phyloP scores from a whole-genome alignment of 2,329 filamentous ascomycete genomes.

The Talaromyces amestolkiae region DNA sequence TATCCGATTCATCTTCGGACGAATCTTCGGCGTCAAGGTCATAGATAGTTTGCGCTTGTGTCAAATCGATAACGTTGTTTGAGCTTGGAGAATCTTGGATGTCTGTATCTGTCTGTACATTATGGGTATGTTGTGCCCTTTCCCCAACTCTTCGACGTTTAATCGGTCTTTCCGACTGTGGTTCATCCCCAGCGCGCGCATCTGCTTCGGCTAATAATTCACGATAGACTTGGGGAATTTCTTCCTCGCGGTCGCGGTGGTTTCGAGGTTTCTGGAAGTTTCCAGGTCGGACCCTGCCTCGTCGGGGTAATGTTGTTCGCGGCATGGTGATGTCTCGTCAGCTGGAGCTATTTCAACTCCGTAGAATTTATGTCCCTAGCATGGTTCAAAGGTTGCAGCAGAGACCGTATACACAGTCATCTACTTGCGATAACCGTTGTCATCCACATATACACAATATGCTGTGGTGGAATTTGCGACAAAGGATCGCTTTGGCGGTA shows the following conservation, averaged over 20 bases:
- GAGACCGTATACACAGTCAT: background rate
- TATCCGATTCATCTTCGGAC: slow-evolving; percentile 56
- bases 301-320: slow-evolving; percentile 1
- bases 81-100: slow-evolving; percentile 4
- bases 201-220: slow-evolving; percentile 45
- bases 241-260: slow-evolving; percentile 20
- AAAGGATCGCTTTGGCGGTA: too few relatives aligned
- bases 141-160: slow-evolving; percentile 42
- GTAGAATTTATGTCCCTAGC: slow-evolving; percentile 6
- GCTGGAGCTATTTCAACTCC: slow-evolving; percentile 13
- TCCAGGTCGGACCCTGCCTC: slow-evolving; percentile 19
- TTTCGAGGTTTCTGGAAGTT: slow-evolving; percentile 18
- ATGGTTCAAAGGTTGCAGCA: background rate
- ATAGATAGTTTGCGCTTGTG: slow-evolving; percentile 34
- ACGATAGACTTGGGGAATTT: slow-evolving; percentile 39
- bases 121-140: slow-evolving; percentile 25
- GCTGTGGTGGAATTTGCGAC: background rate
- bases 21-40: slow-evolving; percentile 40
- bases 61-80: slow-evolving; percentile 17
- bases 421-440: background rate
- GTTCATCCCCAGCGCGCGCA: slow-evolving; percentile 30
- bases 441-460: background rate
- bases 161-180: slow-evolving; percentile 27
- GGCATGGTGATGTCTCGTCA: slow-evolving; percentile 14
- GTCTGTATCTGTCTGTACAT: slow-evolving; percentile 13